Conservation (phyloP, 2,329 filamentous ascomycete genomes). For the Cladosporium halotolerans region DNA sequence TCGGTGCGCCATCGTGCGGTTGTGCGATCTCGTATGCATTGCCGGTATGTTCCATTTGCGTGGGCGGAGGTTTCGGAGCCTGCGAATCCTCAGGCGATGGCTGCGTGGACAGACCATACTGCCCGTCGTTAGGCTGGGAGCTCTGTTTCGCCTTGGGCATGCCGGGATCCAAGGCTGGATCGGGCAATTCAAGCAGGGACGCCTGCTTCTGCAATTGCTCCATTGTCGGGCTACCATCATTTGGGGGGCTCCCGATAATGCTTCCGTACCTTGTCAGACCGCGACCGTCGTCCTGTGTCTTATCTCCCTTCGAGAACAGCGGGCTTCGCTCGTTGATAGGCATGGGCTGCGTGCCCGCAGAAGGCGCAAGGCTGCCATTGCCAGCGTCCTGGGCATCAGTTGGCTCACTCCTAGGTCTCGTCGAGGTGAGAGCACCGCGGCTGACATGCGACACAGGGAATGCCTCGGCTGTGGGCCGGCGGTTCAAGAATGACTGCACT, state of each 20-base stretch:
- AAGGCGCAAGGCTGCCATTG: not conserved
- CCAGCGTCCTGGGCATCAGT: not conserved
- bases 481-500: constrained; percentile 37
- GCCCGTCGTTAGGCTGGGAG: constrained; percentile 4
- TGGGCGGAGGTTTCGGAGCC: constrained; percentile 13
- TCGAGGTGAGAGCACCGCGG: not conserved
- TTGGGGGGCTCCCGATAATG: constrained; percentile 52
- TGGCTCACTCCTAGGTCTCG: not conserved
- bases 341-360: constrained; percentile 1
- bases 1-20: constrained; percentile 3
- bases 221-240: constrained; percentile 13
- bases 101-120: constrained; percentile 12
- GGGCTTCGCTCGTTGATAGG: constrained; percentile 26
- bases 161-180: constrained; percentile 50
- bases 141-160: constrained; percentile 1
- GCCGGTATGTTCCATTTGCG: constrained; percentile 22
- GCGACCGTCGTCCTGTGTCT: constrained; percentile 8
- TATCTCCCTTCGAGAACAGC: constrained; percentile 14
- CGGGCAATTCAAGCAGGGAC: constrained; percentile 54
- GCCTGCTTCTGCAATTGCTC: constrained; percentile 25
- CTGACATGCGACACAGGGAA: constrained; percentile 17
- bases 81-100: constrained; percentile 4
- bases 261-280: constrained; percentile 55
- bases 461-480: constrained; percentile 17
- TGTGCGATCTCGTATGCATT: constrained; percentile 21